A percentile compares a stretch with the other conserved stretches of the same genome.
Conservation (phyloP, 1,284 basidiomycete species). For the Malassezia brasiliensis region DNA sequence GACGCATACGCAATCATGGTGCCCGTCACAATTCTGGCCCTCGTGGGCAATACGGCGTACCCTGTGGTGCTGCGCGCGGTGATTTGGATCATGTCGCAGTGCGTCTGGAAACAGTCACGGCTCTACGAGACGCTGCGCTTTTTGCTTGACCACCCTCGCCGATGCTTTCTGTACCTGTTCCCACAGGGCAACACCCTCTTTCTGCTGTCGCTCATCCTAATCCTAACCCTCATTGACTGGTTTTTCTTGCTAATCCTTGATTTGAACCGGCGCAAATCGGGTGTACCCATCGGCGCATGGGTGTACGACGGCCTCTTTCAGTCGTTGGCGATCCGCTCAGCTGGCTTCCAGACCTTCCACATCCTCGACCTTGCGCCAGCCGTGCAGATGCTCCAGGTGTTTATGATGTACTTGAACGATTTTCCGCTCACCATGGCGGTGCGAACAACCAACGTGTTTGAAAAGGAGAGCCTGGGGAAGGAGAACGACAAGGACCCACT, state of each 20-base stretch:
- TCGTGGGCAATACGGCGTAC: slow-evolving; percentile 81
- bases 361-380: slow-evolving; percentile 67
- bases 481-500: slow-evolving; percentile 15
- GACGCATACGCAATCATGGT: slow-evolving; percentile 76
- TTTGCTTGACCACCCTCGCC: slow-evolving; percentile 86
- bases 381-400: slow-evolving; percentile 69
- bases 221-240: slow-evolving; percentile 62
- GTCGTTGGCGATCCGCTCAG: slow-evolving; percentile 64
- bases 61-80: slow-evolving; percentile 44
- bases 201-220: slow-evolving; percentile 64
- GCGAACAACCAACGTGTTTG: slow-evolving; percentile 96
- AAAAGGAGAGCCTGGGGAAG: slow-evolving; percentile 57
- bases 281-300: slow-evolving; percentile 55
- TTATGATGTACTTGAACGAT: slow-evolving; percentile 55
- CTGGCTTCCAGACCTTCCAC: slow-evolving; percentile 71
- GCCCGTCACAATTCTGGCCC: slow-evolving; percentile 57
- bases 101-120: slow-evolving; percentile 58
- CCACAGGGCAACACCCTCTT: slow-evolving; percentile 87
- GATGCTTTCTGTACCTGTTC: slow-evolving; percentile 87
- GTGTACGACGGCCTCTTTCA: slow-evolving; percentile 49
- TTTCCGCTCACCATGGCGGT: slow-evolving; percentile 61
- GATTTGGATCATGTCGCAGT: slow-evolving; percentile 62
- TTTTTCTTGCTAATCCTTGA: slow-evolving; percentile 79
- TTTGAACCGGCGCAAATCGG: slow-evolving; percentile 9
- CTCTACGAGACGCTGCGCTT: slow-evolving; percentile 75